Base-by-base conservation (phyloP, 176 grass and related monocot genomes). In the Hsuehochloa calcarea region DNA sequence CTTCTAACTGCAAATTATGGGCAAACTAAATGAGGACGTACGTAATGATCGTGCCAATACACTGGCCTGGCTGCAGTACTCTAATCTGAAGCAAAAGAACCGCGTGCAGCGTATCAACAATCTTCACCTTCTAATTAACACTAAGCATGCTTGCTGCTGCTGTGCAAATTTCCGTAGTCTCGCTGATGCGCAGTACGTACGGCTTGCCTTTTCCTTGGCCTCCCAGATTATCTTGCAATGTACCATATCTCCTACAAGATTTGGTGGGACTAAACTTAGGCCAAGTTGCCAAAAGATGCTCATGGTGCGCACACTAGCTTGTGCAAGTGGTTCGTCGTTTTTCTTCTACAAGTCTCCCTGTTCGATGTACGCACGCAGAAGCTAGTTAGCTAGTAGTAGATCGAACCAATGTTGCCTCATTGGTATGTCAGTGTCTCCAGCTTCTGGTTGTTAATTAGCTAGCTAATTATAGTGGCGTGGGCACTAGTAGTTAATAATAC, bases 201-300 rank as follows among this genome's bases (percentile, higher is more conserved):
- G 1, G 0, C 3, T 4, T 50, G 47, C 51, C 26, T 60, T 70
- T 60, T 34, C 17, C 40, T 37, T 49, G 49, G 74, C 39, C 49
- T 34, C 6, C 16, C 26, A n/a, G 47, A 46, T 43, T 9, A 44
- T 27, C 65, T 56, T 82, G 26, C 80, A 3, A 82, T 55, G 65
- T 27, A 43, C 23, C 66, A 13, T 40, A 55, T 43, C 35, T 5
- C 20, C 22, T 19, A 22, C 34, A 27, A 43, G 65, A 81, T 70
- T 68, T 80, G 27, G 6, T 27, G 56, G 67, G 84, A 38, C 56
- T 80, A 86, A 39, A 80, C 75, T 72, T 63, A 17, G 41, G 68
- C n/a, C 85, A 74, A 79, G 41, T 79, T 34, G 78, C 12, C 78
- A 66, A 80, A 79, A 66, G 29, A 50, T 52, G 47, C 68, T 31